Conservation (phyloP, 345 rosid genomes). For the Gossypium longicalyx region DNA sequence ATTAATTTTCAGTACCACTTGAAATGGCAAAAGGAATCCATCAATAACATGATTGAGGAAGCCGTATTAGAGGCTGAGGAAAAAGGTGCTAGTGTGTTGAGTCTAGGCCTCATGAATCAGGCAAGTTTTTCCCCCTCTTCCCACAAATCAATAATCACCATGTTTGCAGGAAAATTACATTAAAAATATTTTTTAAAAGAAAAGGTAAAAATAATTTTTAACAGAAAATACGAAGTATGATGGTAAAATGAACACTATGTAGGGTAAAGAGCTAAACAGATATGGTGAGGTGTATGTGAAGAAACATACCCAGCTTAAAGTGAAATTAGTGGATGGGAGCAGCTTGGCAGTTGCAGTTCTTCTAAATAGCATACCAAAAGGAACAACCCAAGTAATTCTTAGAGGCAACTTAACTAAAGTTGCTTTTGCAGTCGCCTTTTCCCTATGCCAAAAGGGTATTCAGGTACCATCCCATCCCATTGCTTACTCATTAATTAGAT, state of each 20-base stretch:
- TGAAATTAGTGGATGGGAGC: slow-evolving; percentile 61
- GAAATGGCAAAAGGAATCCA: slow-evolving; percentile 26
- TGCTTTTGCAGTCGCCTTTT: slow-evolving; percentile 9
- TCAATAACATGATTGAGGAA: slow-evolving; percentile 32
- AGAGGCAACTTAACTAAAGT: not conserved
- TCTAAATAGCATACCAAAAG: slow-evolving; percentile 19
- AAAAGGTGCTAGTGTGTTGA: slow-evolving; percentile 50
- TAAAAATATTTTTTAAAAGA: too few relatives aligned
- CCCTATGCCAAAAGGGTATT: slow-evolving; percentile 40
- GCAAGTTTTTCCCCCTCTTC: slow-evolving; percentile 20
- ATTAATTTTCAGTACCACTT: slow-evolving; percentile 38
- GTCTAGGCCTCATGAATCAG: slow-evolving; percentile 34
- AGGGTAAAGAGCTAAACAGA: slow-evolving; percentile 52
- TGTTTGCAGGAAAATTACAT: not conserved
- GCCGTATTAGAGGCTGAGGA: slow-evolving; percentile 55
- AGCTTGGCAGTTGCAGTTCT: slow-evolving; percentile 55
- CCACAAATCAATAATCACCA: not conserved
- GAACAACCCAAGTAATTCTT: not conserved
- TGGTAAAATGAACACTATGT: not conserved
- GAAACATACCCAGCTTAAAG: slow-evolving; percentile 10
- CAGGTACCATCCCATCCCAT: slow-evolving; percentile 30
- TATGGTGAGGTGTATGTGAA: slow-evolving; percentile 43
- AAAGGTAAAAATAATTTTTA: too few relatives aligned
- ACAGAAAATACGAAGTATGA: not conserved
- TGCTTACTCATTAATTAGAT: too few relatives aligned